A percentile compares a stretch with the other conserved stretches of the same genome.
These are phyloP conservation scores for Aspergillus kassunensis DNA, from an alignment of 495 filamentous ascomycete genomes.

Conservation along the genomic window DNA sequence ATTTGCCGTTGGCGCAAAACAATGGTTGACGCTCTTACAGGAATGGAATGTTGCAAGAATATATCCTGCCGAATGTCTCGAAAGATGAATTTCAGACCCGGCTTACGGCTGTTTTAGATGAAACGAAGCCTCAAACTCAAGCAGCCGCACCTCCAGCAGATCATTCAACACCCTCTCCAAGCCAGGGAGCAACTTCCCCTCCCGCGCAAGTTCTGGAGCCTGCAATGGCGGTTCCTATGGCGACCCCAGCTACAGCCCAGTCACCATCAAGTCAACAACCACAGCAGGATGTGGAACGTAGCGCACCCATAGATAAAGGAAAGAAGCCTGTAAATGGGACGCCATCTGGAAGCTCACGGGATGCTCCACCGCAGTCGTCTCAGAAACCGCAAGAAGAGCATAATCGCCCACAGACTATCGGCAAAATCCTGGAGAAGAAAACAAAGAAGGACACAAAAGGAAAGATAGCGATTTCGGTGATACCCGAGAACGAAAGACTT, in stretches of 20 bases:
- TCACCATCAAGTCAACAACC: not conserved
- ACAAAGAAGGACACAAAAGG: constrained; percentile 1
- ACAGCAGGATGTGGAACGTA: not conserved
- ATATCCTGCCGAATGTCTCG: constrained; percentile 53
- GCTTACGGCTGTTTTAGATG: constrained; percentile 36
- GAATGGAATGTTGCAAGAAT: constrained; percentile 60
- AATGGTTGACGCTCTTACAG: constrained; percentile 28
- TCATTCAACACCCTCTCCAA: not conserved
- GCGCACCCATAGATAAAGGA: not conserved
- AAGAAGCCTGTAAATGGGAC: constrained; percentile 6
- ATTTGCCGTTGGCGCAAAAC: not conserved
- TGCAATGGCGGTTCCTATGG: constrained; percentile 12
- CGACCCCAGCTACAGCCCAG: constrained; percentile 8
- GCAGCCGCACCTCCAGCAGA: not conserved
- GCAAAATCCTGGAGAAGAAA: constrained; percentile 18
- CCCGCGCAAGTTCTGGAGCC: not conserved
- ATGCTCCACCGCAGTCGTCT: constrained; percentile 3
- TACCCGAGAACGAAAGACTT: not conserved
- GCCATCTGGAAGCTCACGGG: not conserved
- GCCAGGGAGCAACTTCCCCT: not conserved
- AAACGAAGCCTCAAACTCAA: constrained; percentile 3
- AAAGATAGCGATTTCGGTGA: not conserved
- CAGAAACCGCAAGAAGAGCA: constrained; percentile 4
- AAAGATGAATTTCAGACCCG: constrained; percentile 59
- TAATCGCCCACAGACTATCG: constrained; percentile 1